Evolutionary conservation across 2,329 filamentous ascomycete species (phyloP).

Genomic region (Helicocarpus griseus): DNA sequence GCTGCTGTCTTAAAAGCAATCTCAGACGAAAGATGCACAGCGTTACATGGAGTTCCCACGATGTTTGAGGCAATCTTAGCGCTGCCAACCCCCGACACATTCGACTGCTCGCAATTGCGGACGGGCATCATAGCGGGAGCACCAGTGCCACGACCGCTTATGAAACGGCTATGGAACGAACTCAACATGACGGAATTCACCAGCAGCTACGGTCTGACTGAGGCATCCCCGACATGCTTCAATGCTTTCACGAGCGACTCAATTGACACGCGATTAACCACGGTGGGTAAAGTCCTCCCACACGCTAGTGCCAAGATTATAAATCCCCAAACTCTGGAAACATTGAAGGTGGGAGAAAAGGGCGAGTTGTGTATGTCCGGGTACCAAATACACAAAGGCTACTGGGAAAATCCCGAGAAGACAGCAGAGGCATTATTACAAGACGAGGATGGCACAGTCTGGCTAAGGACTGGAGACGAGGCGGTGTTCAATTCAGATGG

Average conservation of each 20-base stretch:
- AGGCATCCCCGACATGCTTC: constrained; percentile 71
- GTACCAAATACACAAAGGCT: constrained; percentile 58
- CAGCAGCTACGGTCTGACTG: constrained; percentile 62
- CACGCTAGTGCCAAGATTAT: constrained; percentile 71
- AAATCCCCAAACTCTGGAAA: constrained; percentile 49
- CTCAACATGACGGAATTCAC: constrained; percentile 69
- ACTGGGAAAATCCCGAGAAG: constrained; percentile 61
- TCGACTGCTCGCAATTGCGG: constrained; percentile 47
- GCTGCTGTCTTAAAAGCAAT: constrained; percentile 57
- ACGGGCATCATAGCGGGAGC: constrained; percentile 74
- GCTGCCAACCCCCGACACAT: constrained; percentile 38
- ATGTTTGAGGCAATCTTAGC: constrained; percentile 64
- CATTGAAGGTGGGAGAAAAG: constrained; percentile 56
- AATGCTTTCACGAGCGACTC: constrained; percentile 68
- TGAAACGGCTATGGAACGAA: constrained; percentile 60
- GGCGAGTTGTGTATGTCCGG: constrained; percentile 72
- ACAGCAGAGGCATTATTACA: constrained; percentile 62
- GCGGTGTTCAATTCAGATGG: constrained; percentile 46
- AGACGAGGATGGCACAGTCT: constrained; percentile 48
- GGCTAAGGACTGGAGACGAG: constrained; percentile 57
- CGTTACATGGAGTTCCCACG: constrained; percentile 69
- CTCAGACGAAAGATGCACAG: constrained; percentile 58
- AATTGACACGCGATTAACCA: constrained; percentile 56
- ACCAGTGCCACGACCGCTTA: constrained; percentile 63
- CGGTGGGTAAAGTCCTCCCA: constrained; percentile 67